Base-by-base conservation (phyloP, 768 basidiomycete genomes). In the Rhodotorula toruloides region DNA sequence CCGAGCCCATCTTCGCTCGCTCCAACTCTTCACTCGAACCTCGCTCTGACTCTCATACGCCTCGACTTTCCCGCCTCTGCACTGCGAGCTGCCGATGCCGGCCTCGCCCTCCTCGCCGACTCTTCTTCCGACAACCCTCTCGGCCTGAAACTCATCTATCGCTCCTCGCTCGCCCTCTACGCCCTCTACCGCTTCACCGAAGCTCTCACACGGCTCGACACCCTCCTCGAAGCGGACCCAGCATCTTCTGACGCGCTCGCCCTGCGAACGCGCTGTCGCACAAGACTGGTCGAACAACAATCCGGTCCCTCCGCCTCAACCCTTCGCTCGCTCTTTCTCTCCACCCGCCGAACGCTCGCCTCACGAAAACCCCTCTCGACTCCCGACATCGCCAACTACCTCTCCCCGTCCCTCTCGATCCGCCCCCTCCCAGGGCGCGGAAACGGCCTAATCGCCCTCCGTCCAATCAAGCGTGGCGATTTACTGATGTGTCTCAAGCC, bases 161-260 rank as follows among this genome's bases (percentile, higher is more conserved):
- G 57, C 22, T 43, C 39, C 12, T 40, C 61, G 19, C 61, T 59
- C 43, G 47, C 57, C 83, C 7, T 85, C 85, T 4, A 86, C 87
- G 0, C 82, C 83, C 7, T 86, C 85, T 4, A 87, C 81, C 74
- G 80, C 39, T 63, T 42, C 37, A 39, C 54, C 40, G 27, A 63
- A 36, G 37, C 54, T 48, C 37, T 60, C n/a, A 21, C 44, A 46
- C 60, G 53, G 1, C 64, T 68, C 56, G 47, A 54, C 58, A 48
- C 58, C 62, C 67, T 72, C 62, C 60, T 62, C 61, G 54, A 58
- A 46, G 59, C 43, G 21, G 16, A 7, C 25, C n/a, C 46, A 19
- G 19, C 61, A 32, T 6, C 50, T n/a, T 4, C 55, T 31, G 48
- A 29, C 29, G 19, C 31, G 29, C 57, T 46, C 32, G 31, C 53